Percentiles rank a stretch among this genome's conserved stretches.
Conservation (phyloP, 2,329 filamentous ascomycete genomes). For the Helicocarpus griseus region DNA sequence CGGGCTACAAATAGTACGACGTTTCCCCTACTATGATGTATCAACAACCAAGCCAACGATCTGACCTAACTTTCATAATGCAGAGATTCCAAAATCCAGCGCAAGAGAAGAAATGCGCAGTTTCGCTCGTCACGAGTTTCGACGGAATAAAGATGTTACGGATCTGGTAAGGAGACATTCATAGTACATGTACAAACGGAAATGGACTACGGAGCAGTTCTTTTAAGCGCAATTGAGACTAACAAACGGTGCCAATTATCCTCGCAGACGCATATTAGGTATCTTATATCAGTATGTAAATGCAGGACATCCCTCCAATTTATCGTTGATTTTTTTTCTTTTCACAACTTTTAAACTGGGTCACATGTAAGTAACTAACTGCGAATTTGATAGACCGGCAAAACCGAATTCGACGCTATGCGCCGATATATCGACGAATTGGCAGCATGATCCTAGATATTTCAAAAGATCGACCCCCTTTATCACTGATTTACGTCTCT, state of each 20-base stretch:
- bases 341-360: background rate
- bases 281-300: constrained; percentile 30
- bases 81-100: constrained; percentile 31
- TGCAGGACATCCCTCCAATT: background rate
- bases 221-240: background rate
- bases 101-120: constrained; percentile 31
- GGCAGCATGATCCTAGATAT: constrained; percentile 10
- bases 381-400: constrained; percentile 28
- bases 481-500: no score
- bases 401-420: constrained; percentile 39
- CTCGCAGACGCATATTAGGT: constrained; percentile 31
- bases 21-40: background rate
- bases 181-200: no score
- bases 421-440: constrained; percentile 38
- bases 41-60: background rate
- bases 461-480: no score
- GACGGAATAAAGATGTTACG: constrained; percentile 32
- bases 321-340: background rate
- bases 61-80: background rate
- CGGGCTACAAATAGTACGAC: constrained; percentile 30
- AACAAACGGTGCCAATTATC: background rate
- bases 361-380: background rate
- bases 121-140: constrained; percentile 38
- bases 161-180: constrained; percentile 27
- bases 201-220: no score